Percentiles rank a stretch among this genome's conserved stretches.
phyloP scores from a whole-genome alignment of 2,329 filamentous ascomycete species.

The Curvularia sp. region DNA sequence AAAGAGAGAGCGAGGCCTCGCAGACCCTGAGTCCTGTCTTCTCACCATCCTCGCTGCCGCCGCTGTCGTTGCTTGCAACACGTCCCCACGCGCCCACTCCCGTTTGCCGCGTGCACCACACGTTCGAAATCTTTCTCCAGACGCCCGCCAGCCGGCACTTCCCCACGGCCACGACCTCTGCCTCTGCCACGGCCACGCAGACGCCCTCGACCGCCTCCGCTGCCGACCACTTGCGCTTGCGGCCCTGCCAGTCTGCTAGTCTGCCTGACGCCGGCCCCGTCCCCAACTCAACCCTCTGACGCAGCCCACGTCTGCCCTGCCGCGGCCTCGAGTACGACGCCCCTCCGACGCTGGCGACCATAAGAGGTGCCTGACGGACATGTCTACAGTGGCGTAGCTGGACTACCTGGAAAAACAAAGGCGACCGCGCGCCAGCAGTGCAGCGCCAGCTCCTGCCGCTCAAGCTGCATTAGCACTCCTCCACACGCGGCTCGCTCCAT shows the following conservation, averaged over 20 bases:
- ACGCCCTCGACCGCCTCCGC: not conserved
- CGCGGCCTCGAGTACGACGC: not conserved
- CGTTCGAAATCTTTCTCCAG: not conserved
- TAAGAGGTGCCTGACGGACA: conserved; percentile 30
- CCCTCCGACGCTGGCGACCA: conserved; percentile 5
- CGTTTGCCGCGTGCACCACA: conserved; percentile 1
- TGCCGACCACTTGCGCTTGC: not conserved
- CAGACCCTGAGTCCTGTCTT: conserved; percentile 8
- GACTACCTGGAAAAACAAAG: conserved; percentile 19
- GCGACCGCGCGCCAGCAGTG: conserved; percentile 22
- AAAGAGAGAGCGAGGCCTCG: conserved; percentile 1
- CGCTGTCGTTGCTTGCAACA: too few species aligned
- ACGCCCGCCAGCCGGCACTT: not conserved
- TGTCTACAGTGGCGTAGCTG: conserved; percentile 34
- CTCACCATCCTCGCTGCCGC: conserved; percentile 1
- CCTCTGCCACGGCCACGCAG: not conserved
- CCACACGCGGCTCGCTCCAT: conserved; percentile 13
- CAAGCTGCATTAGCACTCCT: conserved; percentile 14
- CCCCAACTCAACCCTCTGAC: not conserved
- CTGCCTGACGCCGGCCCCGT: not conserved
- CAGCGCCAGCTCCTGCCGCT: conserved; percentile 13
- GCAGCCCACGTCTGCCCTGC: not conserved
- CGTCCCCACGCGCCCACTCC: conserved; percentile 3
- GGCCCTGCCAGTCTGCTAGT: not conserved
- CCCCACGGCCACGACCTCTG: not conserved